Conservation (phyloP, 2,329 filamentous ascomycete species). For the Hortaea sp. region DNA sequence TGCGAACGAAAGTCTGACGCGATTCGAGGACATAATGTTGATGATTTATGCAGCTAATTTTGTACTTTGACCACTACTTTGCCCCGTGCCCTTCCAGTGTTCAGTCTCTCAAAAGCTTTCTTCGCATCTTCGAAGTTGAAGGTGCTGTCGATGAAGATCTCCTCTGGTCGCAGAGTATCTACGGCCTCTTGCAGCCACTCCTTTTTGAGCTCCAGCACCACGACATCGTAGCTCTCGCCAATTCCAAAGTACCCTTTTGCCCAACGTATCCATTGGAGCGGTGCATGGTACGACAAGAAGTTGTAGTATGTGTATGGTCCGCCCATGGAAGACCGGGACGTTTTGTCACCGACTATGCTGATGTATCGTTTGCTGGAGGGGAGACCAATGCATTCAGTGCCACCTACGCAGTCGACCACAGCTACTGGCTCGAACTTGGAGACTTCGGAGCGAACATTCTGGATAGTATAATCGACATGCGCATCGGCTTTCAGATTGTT, state of each 20-base stretch:
- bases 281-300: conserved; percentile 13
- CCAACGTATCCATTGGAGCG: conserved; percentile 23
- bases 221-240: conserved; percentile 29
- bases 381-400: conserved; percentile 23
- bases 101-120: conserved; percentile 26
- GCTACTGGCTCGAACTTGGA: conserved; percentile 43
- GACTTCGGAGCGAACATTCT: conserved; percentile 40
- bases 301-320: conserved; percentile 24
- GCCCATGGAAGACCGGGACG: conserved; percentile 22
- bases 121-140: conserved; percentile 47
- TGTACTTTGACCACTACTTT: conserved; percentile 19
- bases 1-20: neutral
- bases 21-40: too few relatives aligned
- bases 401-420: conserved; percentile 51
- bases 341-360: conserved; percentile 33
- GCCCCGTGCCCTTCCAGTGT: conserved; percentile 23
- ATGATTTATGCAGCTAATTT: neutral
- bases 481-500: conserved; percentile 50
- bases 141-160: conserved; percentile 45
- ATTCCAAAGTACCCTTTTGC: conserved; percentile 29
- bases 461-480: conserved; percentile 50
- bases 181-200: conserved; percentile 43
- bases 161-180: conserved; percentile 38
- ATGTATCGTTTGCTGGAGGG: conserved; percentile 39
- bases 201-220: conserved; percentile 35